phyloP scores from a whole-genome alignment of 2,329 filamentous ascomycete genomes.

The Claviceps africana region DNA sequence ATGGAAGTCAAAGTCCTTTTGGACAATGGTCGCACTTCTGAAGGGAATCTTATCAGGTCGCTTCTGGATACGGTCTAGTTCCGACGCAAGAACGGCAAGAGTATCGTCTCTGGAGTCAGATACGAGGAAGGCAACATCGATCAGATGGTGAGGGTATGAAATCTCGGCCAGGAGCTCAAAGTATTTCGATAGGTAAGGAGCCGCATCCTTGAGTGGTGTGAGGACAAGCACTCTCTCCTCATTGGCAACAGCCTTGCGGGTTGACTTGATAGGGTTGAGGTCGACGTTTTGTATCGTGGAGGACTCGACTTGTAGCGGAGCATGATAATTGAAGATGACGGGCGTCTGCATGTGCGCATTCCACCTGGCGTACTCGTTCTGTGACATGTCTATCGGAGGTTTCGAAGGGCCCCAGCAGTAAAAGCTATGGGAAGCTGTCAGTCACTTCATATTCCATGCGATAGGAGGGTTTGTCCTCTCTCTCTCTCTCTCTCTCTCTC shows the following conservation, averaged over 20 bases:
- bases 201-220: conserved; percentile 83
- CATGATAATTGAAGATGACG: conserved; percentile 92
- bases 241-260: conserved; percentile 61
- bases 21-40: conserved; percentile 67
- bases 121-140: conserved; percentile 89
- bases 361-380: conserved; percentile 86
- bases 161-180: conserved; percentile 85
- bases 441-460: background rate
- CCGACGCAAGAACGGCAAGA: conserved; percentile 66
- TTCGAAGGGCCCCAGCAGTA: conserved; percentile 95
- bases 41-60: conserved; percentile 71
- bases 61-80: conserved; percentile 78
- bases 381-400: conserved; percentile 88
- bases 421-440: conserved; percentile 46
- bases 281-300: conserved; percentile 66
- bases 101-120: conserved; percentile 88
- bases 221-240: conserved; percentile 82
- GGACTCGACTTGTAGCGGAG: conserved; percentile 71
- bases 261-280: conserved; percentile 74
- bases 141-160: conserved; percentile 87
- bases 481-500: background rate
- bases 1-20: conserved; percentile 76
- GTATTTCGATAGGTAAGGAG: conserved; percentile 69
- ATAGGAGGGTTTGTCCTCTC: background rate
- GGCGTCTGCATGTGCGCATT: conserved; percentile 78